Evolutionary conservation across 257 asterid genomes (phyloP), one percentile per base, ranked within the genome.

Genomic region (Solanum rostratum): DNA sequence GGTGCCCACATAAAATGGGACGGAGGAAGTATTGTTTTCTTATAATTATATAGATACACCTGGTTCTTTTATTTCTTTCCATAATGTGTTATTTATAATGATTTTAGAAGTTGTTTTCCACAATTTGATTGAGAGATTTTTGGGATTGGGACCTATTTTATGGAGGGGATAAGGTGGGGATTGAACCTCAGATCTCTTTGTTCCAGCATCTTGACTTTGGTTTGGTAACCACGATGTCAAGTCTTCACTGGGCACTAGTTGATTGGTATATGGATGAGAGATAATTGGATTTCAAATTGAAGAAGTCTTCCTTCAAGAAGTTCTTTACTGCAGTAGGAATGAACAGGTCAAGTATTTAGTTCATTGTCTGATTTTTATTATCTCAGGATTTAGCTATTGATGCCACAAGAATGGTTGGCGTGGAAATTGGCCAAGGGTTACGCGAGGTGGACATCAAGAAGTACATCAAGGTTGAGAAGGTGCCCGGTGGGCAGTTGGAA

Each of bases 401-500:
- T 82, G 99, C 99, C 33, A 95, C 99, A 5, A 85, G 95, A 87
- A 93, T 87, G 3, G 97, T 92, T 24, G 99, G 99, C 27, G 98
- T 96, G 65, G 99, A 96, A 3, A 80, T 92, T 74, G 99, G 98
- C 46, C 98, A 93, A 87, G 99, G 99, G 22, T 73, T 95, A 83
- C 97, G 97, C 29, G 99, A 96, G 84, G 97, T 96, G 85, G 99
- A 96, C 87, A 93, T 96, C 85, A 95, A 95, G 91, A 96, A 94
- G 88, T 97, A 95, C 90, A 91, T 96, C 45, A 97, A 95, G 91
- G 93, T 97, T 81, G 99, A 97, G 94, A 97, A 97, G 91, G 83
- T 96, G 86, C 98, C 98, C 22, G 98, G 99, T 84, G 97, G 97
- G 62, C 98, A 92, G 88, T 91, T 96, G 93, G 99, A 96, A 84